phyloP scores from a whole-genome alignment of 352 stramenopile species.

The Globisporangium megalacanthum region DNA sequence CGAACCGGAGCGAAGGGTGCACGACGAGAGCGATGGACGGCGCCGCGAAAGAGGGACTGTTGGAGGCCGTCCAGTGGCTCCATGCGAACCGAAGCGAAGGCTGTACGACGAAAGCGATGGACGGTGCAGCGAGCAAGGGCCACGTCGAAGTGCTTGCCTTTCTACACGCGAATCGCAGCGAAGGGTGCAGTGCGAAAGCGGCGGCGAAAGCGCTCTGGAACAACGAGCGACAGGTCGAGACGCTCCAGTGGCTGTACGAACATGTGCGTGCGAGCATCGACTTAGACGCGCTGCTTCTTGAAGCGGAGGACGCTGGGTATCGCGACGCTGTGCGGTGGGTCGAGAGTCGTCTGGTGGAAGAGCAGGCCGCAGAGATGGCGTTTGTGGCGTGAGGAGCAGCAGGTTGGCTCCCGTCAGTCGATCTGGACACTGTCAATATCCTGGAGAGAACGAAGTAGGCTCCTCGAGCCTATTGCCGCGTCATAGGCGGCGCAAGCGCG shows the following conservation, averaged over 20 bases:
- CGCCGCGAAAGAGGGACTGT: conserved; percentile 13
- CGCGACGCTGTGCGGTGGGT: conserved; percentile 9
- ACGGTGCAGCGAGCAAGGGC: conserved; percentile 5
- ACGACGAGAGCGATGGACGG: conserved; percentile 21
- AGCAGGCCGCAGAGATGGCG: background rate
- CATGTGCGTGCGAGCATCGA: background rate
- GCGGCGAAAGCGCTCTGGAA: conserved; percentile 3
- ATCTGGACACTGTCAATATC: no score
- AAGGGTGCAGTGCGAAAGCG: conserved; percentile 9
- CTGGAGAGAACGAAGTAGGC: no score
- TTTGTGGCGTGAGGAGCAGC: background rate
- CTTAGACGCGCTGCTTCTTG: background rate
- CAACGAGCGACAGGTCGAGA: conserved; percentile 14
- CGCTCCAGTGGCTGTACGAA: conserved; percentile 12
- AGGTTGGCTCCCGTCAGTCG: no score
- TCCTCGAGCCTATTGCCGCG: no score
- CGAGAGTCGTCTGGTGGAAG: background rate
- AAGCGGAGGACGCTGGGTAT: background rate
- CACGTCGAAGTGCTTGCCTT: conserved; percentile 7
- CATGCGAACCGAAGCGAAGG: conserved; percentile 3
- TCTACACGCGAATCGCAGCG: conserved; percentile 2
- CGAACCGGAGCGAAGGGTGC: conserved; percentile 15
- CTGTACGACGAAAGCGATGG: conserved; percentile 9
- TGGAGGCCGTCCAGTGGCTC: conserved; percentile 10
- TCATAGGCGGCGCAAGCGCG: no score